Evolutionary conservation across 768 basidiomycete species (phyloP).

Genomic region (Candolleomyces efflorescens): DNA sequence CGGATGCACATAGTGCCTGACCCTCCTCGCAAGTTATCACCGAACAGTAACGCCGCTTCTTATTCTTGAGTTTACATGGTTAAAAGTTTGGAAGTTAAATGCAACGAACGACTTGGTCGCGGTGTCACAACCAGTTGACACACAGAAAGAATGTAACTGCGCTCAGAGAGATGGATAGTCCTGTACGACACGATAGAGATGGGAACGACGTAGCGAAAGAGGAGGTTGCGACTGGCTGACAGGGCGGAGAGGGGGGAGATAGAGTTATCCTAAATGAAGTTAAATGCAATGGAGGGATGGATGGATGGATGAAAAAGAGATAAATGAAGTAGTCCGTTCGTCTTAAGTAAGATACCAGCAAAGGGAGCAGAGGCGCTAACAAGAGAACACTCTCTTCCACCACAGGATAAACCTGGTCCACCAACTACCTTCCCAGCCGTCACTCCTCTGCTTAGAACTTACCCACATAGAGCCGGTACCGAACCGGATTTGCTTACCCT

Average conservation of each 20-base stretch:
- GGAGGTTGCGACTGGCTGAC: background rate
- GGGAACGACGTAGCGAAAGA: background rate
- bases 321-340: conserved; percentile 7
- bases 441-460: conserved; percentile 51
- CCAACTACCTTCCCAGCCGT: conserved; percentile 72
- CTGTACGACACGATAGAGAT: background rate
- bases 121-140: background rate
- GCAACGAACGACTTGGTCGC: background rate
- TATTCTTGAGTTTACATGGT: background rate
- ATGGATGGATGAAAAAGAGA: conserved; percentile 4
- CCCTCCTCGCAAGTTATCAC: no score
- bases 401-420: conserved; percentile 77
- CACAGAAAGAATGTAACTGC: background rate
- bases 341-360: background rate
- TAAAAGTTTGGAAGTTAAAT: background rate
- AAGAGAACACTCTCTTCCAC: conserved; percentile 80
- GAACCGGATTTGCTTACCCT: conserved; percentile 56
- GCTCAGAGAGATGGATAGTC: background rate
- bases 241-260: background rate
- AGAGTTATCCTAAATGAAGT: background rate
- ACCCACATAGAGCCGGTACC: conserved; percentile 88
- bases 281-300: background rate
- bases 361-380: conserved; percentile 14
- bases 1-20: no score
- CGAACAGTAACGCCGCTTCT: no score